Evolutionary conservation across 352 stramenopile genomes (phyloP), one percentile per base, ranked within the genome.

Genomic region (Globisporangium camurandrum): DNA sequence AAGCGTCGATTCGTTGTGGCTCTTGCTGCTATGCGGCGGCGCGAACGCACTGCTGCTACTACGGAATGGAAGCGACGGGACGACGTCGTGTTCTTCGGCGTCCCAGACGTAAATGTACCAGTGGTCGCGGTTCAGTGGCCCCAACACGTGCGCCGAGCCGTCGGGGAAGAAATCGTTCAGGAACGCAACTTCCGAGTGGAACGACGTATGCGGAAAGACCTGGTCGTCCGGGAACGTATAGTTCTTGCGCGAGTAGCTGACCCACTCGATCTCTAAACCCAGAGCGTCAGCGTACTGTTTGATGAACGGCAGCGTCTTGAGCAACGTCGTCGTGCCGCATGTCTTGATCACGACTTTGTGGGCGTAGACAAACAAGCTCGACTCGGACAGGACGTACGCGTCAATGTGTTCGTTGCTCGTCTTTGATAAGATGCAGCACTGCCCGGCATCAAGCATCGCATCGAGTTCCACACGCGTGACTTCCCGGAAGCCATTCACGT

Each of bases 321-420:
- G 82, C 45, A 99, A 83, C 45, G 96, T 99, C 12, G 97, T 99
- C 6, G 96, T 99, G 43, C 97, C 97, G 71, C 97, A 99, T 31
- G 97, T 99, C 79, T 99, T 99, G 59, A 99, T 93, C 22, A 99
- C 93, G 37, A 99, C 71, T 71, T 98, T 99, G 84, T 98, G 91
- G 8, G 93, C 81, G 68, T 99, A 99, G 26, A 99, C 88, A 65
- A 99, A 99, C 49, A 99, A 86, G 26, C 88, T 98, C 39, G 88
- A 98, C 69, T 98, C 93, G n/a, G 84, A 97, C 37, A 98, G 64
- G 40, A 98, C 91, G 59, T 98, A 98, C 6, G 90, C 85, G 66
- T 97, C 92, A 42, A 98, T 92, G 69, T 98, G 96, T 23, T 96
- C 83, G 64, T 99, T 99, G 56, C 82, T 97, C 14, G 97, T 90